Base-by-base conservation (phyloP, 2,329 filamentous ascomycete genomes). In the Xylaria multiplex region DNA sequence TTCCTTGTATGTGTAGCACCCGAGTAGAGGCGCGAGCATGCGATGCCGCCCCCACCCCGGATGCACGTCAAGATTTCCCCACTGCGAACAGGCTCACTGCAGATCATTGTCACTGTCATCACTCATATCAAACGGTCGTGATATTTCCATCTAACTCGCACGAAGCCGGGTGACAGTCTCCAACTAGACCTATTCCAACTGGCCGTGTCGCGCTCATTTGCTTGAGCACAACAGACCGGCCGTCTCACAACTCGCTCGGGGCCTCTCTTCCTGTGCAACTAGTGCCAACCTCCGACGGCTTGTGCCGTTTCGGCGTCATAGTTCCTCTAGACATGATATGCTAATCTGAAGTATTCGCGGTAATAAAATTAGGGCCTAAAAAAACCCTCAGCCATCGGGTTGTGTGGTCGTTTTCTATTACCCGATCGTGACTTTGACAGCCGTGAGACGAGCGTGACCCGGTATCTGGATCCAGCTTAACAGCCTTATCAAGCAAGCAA, bases 1-100 rank as follows among this genome's bases (percentile, higher is more conserved):
- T 43, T 59, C 56, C 52, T 35, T 59, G 59, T n/a, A 32, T 9
- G 30, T n/a, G 52, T 53, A 30, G 19, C 52, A 24, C 58, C 48
- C 27, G 14, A 65, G n/a, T 37, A 64, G 27, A 27, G 1, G 27
- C 27, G 27, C 27, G 27, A 27, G 27, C 3, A 27, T 56, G 45
- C 27, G 27, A 45, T 55, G 50, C 32, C 37, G 19, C 27, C 48
- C 27, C 48, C 48, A 54, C 53, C 13, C 59, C 67, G 62, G 62
- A 65, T 65, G 61, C 65, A 65, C 40, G 49, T 65, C 62, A 59
- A 63, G 62, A 60, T 63, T 65, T 52, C 58, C 55, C 62, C 62
- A 67, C 59, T 69, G 61, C 65, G 35, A 69, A 65, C 55, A 60
- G 67, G 64, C 67, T 30, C 32, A 40, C 67, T 64, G 64, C 67